Evolutionary conservation across 2,329 filamentous ascomycete genomes (phyloP), one percentile per base, ranked within the genome.

Genomic region (Cryphonectria japonica): DNA sequence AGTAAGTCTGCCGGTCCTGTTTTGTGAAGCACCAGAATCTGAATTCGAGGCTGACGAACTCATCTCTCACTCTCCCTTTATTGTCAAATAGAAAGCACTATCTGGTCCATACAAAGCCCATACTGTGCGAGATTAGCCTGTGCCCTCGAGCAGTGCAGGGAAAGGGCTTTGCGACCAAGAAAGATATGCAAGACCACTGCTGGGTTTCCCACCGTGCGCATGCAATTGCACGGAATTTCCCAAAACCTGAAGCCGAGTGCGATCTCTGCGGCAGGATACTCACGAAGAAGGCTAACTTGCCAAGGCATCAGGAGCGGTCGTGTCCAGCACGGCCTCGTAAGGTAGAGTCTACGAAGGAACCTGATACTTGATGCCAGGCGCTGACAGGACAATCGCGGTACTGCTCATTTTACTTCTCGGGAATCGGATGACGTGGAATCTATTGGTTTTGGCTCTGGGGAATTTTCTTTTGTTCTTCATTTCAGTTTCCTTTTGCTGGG

Each of bases 71-170:
- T 50, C 46, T n/a, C 19, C 46, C n/a, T 50, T 26, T 26, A 26
- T 26, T 50, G 19, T 50, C 46, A n/a, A 50, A n/a, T 2, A 67
- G 66, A 26, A 67, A 67, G 54, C 66, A 67, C 32, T 67, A 67
- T 26, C 8, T 41, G 26, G 43, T 22, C 37, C 66, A 67, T 37
- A 41, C 26, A 8, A 67, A 60, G 37, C 54, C 26, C 16, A 29
- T 67, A 9, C 2, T 34, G 8, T 67, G 66, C 37, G 14, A 59
- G 2, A 19, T 43, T n/a, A 13, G 37, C n/a, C 0, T 14, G 7
- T 67, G 66, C 37, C 22, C 13, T 34, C 52, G 66, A 67, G 52
- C 34, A 19, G 34, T 29, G 2, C 66, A n/a, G 34, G 66, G 37
- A 4, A 4, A 67, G 9, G 66, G 66, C 7, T 67, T 60, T 46